Base-by-base conservation (phyloP, 176 grass and related monocot genomes). In the Lolium rigidum region DNA sequence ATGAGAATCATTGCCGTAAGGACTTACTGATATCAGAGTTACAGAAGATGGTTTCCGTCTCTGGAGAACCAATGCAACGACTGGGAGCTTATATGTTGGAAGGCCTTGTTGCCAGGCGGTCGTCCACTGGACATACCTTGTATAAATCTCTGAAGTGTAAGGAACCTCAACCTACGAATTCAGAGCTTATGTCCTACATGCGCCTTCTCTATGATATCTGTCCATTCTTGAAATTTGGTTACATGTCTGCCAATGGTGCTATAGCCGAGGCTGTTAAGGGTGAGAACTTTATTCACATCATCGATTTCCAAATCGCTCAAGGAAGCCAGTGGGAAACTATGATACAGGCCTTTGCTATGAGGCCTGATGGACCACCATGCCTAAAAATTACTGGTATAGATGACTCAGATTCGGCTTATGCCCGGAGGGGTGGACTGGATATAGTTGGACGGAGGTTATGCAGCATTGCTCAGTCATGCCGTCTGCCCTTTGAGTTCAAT, bases 131-230 rank as follows among this genome's bases (percentile, higher is more conserved):
- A 35, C 87, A 90, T 87, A 79, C 86, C 11, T 61, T 95, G 62
- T 95, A 95, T 81, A 93, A 95, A 82, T 90, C 91, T 69, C 67
- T 95, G 55, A 93, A 91, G 79, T 95, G 94, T 74, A 95, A 95
- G 84, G 91, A 95, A 46, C 94, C 90, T 26, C 85, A 93, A 38
- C 87, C 87, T 38, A 89, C 73, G 0, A 70, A 87, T 83, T 91
- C 87, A 41, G 94, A 95, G 66, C 91, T 93, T 49, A 85, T 95
- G 86, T 93, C 94, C 24, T 93, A 91, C 79, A 95, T 95, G 94
- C 84, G 87, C 63, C 77, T 89, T 60, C 86, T 95, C 50, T 95
- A 92, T 74, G 89, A 93, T 21, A 90, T 93, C 4, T 95, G 91
- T 50, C 94, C 91, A 25, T 95, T 91, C 87, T 95, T 91, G 74